These are phyloP conservation scores for Meyerozyma elateridarum DNA, from an alignment of 1,139 yeast species.

Conservation along the genomic window DNA sequence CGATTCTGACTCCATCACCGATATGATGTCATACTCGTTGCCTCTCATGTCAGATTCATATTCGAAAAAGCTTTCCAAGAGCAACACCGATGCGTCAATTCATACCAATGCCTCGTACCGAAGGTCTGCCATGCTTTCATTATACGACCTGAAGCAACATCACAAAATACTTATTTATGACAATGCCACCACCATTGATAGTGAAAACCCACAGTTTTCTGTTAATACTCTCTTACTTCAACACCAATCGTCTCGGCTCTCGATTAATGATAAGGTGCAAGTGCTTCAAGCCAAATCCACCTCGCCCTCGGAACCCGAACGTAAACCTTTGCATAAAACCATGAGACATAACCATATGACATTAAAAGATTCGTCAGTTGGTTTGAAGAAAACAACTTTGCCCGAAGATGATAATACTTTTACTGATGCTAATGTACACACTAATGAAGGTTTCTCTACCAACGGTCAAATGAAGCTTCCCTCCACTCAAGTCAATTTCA, in stretches of 20 bases:
- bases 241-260: constrained; percentile 37
- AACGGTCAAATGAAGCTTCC: constrained; percentile 49
- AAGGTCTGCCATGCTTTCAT: constrained; percentile 51
- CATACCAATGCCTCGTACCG: constrained; percentile 49
- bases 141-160: constrained; percentile 41
- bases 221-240: constrained; percentile 36
- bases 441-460: constrained; percentile 39
- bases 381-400: constrained; percentile 28
- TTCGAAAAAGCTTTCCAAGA: constrained; percentile 23
- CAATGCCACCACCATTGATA: constrained; percentile 16
- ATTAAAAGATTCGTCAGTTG: constrained; percentile 39
- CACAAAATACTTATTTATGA: constrained; percentile 31
- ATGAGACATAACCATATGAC: constrained; percentile 35
- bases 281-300: constrained; percentile 14
- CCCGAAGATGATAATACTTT: constrained; percentile 4
- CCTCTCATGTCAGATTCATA: constrained; percentile 24
- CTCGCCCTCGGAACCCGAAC: constrained; percentile 2
- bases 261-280: constrained; percentile 30
- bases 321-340: constrained; percentile 7
- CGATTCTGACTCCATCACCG: constrained; percentile 19
- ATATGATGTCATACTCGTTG: constrained; percentile 21
- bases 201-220: constrained; percentile 38
- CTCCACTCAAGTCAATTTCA: constrained; percentile 37
- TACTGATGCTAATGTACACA: neutral
- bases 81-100: constrained; percentile 36